Conservation (phyloP, 1,139 yeast species). For the Suhomyces bolitotheri region DNA sequence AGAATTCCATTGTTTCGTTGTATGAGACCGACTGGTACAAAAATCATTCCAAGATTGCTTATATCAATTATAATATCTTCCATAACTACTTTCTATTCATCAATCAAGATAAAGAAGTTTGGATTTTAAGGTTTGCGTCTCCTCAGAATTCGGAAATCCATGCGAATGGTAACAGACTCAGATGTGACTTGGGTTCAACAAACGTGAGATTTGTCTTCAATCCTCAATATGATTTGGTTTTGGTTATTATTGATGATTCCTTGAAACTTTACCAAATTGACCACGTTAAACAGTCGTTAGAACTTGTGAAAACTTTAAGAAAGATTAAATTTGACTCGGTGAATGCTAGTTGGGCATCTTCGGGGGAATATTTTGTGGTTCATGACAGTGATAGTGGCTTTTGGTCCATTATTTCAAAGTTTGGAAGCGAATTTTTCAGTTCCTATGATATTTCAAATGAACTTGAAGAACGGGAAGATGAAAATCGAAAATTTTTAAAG, state of each 20-base stretch:
- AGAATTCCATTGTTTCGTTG: slow-evolving; percentile 31
- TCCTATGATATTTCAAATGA: slow-evolving; percentile 29
- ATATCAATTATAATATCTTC: slow-evolving; percentile 28
- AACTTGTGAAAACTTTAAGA: slow-evolving; percentile 16
- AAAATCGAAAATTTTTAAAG: slow-evolving; percentile 23
- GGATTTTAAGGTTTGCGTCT: slow-evolving; percentile 26
- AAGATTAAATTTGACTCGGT: slow-evolving; percentile 7
- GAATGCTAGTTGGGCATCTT: slow-evolving; percentile 33
- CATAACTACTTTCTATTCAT: slow-evolving; percentile 34
- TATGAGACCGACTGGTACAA: slow-evolving; percentile 35
- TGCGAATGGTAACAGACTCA: slow-evolving; percentile 8
- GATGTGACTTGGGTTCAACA: background rate
- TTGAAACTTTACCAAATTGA: slow-evolving; percentile 19
- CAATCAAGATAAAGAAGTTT: slow-evolving; percentile 31
- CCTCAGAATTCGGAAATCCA: slow-evolving; percentile 5
- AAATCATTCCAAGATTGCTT: slow-evolving; percentile 20
- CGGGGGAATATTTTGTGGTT: slow-evolving; percentile 36
- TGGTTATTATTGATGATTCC: slow-evolving; percentile 16
- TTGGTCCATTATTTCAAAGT: slow-evolving; percentile 40
- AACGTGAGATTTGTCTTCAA: slow-evolving; percentile 21
- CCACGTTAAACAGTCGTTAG: slow-evolving; percentile 10
- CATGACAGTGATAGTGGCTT: slow-evolving; percentile 23
- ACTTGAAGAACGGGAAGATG: slow-evolving; percentile 20
- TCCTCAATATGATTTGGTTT: slow-evolving; percentile 28
- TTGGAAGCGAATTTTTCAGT: slow-evolving; percentile 36